These are phyloP conservation scores for Selenicereus undatus DNA, from an alignment of 148 eudicot species.

Conservation along the genomic window DNA sequence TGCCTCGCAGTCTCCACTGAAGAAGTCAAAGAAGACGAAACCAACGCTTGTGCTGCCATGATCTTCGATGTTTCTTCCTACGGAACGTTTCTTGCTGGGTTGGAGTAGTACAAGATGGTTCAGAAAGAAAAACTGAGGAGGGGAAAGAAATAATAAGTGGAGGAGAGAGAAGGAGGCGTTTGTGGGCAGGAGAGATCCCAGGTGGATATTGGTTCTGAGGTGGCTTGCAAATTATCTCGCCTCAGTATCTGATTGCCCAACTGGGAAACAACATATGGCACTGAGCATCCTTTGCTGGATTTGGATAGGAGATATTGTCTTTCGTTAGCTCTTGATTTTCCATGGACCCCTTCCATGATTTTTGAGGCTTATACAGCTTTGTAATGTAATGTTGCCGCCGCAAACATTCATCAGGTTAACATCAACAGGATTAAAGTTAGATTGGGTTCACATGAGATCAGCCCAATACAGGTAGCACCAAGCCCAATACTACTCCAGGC, in stretches of 20 bases:
- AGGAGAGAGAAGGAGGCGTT: conserved; percentile 17
- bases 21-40: conserved; percentile 74
- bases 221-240: conserved; percentile 36
- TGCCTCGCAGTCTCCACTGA: conserved; percentile 69
- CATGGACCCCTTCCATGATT: not conserved
- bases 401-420: not conserved
- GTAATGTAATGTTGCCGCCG: not conserved
- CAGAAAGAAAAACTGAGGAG: conserved; percentile 2
- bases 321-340: conserved; percentile 18
- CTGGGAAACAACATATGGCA: conserved; percentile 41
- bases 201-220: conserved; percentile 42
- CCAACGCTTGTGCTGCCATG: conserved; percentile 86
- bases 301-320: conserved; percentile 53
- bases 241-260: conserved; percentile 52
- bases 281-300: conserved; percentile 10
- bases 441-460: too few species aligned
- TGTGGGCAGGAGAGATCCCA: conserved; percentile 19
- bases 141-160: conserved; percentile 24
- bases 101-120: not conserved
- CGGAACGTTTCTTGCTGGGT: not conserved
- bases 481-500: too few species aligned
- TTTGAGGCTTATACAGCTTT: not conserved
- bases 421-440: too few species aligned
- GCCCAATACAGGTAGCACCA: too few species aligned
- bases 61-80: not conserved